Conservation (phyloP, 352 stramenopile species). For the Pythium brachiatum region DNA sequence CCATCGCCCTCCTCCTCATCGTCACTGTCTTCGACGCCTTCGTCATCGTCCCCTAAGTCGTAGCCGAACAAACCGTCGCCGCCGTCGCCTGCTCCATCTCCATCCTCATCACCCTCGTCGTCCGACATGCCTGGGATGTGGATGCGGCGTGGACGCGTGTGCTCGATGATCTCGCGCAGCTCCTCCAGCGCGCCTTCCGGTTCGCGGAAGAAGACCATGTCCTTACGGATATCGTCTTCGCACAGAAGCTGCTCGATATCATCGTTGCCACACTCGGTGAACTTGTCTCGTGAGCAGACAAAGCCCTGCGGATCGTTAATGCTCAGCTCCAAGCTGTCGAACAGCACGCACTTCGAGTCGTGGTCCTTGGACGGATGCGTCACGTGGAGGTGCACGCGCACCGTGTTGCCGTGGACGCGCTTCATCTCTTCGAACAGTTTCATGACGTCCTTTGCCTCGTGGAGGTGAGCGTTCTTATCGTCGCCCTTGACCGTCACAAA, state of each 20-base stretch:
- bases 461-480: slow-evolving; percentile 7
- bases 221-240: slow-evolving; percentile 6
- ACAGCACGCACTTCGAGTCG: slow-evolving; percentile 12
- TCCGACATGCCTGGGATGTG: slow-evolving; percentile 9
- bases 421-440: slow-evolving; percentile 11
- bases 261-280: slow-evolving; percentile 16
- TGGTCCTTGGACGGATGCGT: slow-evolving; percentile 5
- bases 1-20: neutral
- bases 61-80: neutral
- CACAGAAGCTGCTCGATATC: slow-evolving; percentile 20
- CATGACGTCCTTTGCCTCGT: slow-evolving; percentile 1
- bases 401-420: slow-evolving; percentile 2
- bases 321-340: slow-evolving; percentile 22
- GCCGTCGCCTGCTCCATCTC: neutral
- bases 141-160: neutral
- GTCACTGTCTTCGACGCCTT: neutral
- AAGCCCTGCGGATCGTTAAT: slow-evolving; percentile 23
- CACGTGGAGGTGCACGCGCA: slow-evolving; percentile 17
- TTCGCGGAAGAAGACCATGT: slow-evolving; percentile 14
- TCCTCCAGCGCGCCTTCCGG: slow-evolving; percentile 11
- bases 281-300: slow-evolving; percentile 13
- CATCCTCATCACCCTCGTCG: slow-evolving; percentile 1
- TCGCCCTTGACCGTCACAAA: slow-evolving; percentile 3
- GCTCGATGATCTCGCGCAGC: slow-evolving; percentile 1
- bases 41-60: neutral